Conservation (phyloP, 73 alveolate genomes). For the Paramecium sonneborni region DNA sequence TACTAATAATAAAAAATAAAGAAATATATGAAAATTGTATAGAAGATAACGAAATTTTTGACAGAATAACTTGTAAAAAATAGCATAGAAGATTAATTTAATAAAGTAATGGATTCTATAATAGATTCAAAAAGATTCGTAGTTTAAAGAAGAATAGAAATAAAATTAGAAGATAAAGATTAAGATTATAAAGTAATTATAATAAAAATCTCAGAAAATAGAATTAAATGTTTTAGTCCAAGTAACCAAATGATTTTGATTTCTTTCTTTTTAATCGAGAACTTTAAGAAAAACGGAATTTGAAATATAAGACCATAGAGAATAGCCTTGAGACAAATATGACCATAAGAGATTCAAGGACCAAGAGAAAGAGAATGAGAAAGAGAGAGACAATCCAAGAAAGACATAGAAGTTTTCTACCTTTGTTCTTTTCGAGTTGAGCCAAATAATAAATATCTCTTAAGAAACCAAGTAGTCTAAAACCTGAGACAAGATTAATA, state of each 20-base stretch:
- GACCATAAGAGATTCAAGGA: background rate
- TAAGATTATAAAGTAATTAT: background rate
- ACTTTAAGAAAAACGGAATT: background rate
- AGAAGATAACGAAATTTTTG: background rate
- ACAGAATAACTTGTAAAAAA: too few species aligned
- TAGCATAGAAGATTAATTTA: too few species aligned
- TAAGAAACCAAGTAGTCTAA: background rate
- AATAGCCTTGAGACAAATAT: background rate
- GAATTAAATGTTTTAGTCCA: background rate
- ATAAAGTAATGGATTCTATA: background rate
- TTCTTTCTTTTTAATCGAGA: background rate
- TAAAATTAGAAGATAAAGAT: background rate
- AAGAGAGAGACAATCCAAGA: background rate
- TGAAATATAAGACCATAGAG: background rate
- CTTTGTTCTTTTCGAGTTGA: background rate
- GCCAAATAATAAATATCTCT: background rate
- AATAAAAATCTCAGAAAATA: background rate
- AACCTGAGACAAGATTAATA: background rate
- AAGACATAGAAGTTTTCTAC: background rate
- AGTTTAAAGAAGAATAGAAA: background rate
- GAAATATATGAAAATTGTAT: background rate
- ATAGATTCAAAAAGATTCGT: background rate
- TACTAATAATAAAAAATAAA: background rate
- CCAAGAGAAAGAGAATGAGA: background rate
- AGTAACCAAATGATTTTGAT: too few species aligned